Base-by-base conservation (phyloP, 2,329 filamentous ascomycete species). In the Cladosporium sp. region DNA sequence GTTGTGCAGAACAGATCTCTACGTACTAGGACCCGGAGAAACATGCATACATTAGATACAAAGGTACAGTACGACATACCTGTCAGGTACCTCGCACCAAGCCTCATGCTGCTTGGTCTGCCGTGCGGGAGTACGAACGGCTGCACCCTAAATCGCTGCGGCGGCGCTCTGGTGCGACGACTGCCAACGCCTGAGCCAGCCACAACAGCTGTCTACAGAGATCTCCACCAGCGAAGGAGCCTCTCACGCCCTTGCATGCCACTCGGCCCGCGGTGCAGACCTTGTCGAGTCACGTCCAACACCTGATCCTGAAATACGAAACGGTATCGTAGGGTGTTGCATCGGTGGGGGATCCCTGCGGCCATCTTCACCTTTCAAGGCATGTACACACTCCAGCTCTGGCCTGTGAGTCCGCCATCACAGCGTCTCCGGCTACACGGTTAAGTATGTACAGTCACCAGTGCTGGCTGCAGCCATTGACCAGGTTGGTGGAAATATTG, bases 311-410 rank as follows among this genome's bases (percentile, higher is more conserved):
- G 51, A 48, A n/a, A 26, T 26, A n/a, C 18, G 25, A 49, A 48
- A 49, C 58, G 58, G 23, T 28, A 26, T 32, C 39, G 39, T 26
- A 49, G 39, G 58, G 23, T 28, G n/a, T 32, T 26, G 39, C 39
- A 48, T 48, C 39, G 21, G 58, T 60, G 58, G 58, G 39, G 39
- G 28, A 32, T 34, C 58, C 39, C 58, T 49, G 58, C 58, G 39
- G 18, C 39, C 14, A 60, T 60, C 23, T 30, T 32, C 26, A 18
- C 51, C 25, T 32, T 54, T 32, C 51, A 23, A 23, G 39, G 39
- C 51, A 16, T 54, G 39, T 48, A 30, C 51, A 54, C 28, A 28
- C 26, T 30, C 51, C 51, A 54, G 8, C 14, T 28, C 26, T 54
- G 51, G 18, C 30, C 51, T 32, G 16, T 53, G 2, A 30, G 16